Evolutionary conservation across 257 asterid genomes (phyloP), one percentile per base, ranked within the genome.

Genomic region (Coffea canephora): DNA sequence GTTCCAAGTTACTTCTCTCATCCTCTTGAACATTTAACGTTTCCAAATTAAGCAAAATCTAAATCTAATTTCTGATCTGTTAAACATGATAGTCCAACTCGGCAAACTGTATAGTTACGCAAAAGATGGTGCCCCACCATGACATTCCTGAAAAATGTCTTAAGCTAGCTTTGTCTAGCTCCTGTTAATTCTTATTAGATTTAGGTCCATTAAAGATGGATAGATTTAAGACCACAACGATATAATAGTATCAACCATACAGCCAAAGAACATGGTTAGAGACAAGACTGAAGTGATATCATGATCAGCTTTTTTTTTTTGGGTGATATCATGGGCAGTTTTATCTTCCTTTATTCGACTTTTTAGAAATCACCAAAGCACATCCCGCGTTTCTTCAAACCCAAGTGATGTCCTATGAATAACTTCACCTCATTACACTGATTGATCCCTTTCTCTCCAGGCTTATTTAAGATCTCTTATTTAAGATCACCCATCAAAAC

Each of bases 151-250:
- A n/a, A 55, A 2, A 18, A 11, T 13, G 16, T 43, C 39, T 61
- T 70, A 36, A 57, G 54, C 78, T 21, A 75, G 52, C 48, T 75
- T 12, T 19, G 78, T 57, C 64, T 13, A 49, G n/a, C n/a, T 48
- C 23, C 39, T 72, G 21, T 15, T 49, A 45, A 48, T 3, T 25
- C 14, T 25, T 48, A 50, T 2, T 3, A 1, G 43, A 25, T 48
- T 48, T 71, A 34, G 67, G 39, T 59, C 49, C 69, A 74, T 31
- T 23, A 18, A 74, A 57, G 6, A 75, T 3, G 36, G 43, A 1
- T 39, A 16, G 5, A 75, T 57, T 59, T 64, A 57, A 57, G 27
- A 12, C 27, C 45, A 57, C 27, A 12, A 25, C 25, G 34, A 8
- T 34, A 43, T 55, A 14, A 36, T n/a, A 62, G 23, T 8, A 48